A percentile compares a stretch with the other conserved stretches of the same genome.
Evolutionary conservation across 345 rosid species (phyloP).

Genomic region (Cardiospermum halicacabum): DNA sequence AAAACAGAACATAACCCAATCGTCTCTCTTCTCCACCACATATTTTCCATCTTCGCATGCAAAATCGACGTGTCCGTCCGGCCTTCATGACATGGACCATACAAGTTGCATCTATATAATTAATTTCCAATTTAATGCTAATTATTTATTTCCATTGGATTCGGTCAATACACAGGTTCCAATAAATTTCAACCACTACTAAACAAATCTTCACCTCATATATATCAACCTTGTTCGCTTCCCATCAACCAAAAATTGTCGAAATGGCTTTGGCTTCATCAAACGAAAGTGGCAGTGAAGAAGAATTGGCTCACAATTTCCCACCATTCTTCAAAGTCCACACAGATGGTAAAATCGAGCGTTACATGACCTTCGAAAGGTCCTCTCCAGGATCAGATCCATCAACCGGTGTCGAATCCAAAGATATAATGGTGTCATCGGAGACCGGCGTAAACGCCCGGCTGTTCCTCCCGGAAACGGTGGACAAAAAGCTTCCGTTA

Average conservation of each 20-base stretch:
- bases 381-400: conserved; percentile 25
- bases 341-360: conserved; percentile 33
- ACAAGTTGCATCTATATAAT: no score
- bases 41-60: background rate
- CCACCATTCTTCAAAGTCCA: conserved; percentile 33
- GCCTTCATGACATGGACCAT: background rate
- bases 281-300: background rate
- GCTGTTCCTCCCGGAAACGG: conserved; percentile 21
- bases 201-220: background rate
- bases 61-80: background rate
- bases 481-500: conserved; percentile 30
- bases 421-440: conserved; percentile 18
- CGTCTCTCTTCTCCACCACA: background rate
- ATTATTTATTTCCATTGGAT: background rate
- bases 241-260: background rate
- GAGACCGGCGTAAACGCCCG: conserved; percentile 27
- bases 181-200: background rate
- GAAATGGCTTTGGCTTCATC: conserved; percentile 26
- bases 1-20: background rate
- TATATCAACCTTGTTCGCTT: background rate
- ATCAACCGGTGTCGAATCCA: conserved; percentile 24
- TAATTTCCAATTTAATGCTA: no score
- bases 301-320: conserved; percentile 26
- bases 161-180: background rate
- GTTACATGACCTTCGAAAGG: background rate